Evolutionary conservation across 1,284 basidiomycete species (phyloP).

Genomic region (Pseudozyma pruni): DNA sequence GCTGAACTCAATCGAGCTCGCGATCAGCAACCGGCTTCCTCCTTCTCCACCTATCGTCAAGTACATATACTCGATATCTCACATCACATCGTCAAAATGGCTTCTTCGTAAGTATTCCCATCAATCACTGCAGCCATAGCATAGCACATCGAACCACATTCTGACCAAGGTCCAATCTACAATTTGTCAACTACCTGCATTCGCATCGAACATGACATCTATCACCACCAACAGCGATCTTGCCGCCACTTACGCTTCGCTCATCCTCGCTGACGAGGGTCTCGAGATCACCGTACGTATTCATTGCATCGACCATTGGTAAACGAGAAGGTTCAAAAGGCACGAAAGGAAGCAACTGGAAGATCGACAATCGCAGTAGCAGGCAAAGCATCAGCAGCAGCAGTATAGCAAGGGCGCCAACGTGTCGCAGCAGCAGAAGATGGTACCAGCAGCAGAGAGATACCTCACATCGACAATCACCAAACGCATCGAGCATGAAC

Average conservation of each 20-base stretch:
- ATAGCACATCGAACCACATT: conserved; percentile 8
- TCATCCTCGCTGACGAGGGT: conserved; percentile 87
- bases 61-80: conserved; percentile 44
- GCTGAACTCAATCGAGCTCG: conserved; percentile 24
- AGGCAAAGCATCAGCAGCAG: conserved; percentile 1
- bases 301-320: not conserved
- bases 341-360: conserved; percentile 3
- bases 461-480: no score
- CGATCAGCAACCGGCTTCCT: conserved; percentile 26
- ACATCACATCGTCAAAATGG: conserved; percentile 45
- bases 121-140: not conserved
- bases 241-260: conserved; percentile 76
- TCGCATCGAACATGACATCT: not conserved
- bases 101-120: conserved; percentile 45
- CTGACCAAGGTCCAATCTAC: conserved; percentile 4
- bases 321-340: not conserved
- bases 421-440: no score
- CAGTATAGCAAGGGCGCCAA: no score
- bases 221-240: conserved; percentile 52
- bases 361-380: conserved; percentile 3
- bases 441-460: no score
- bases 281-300: conserved; percentile 87
- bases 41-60: conserved; percentile 42
- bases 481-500: no score
- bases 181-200: not conserved